Evolutionary conservation across 169 alveolate species (phyloP).

Genomic region (Plasmodium coatneyi): DNA sequence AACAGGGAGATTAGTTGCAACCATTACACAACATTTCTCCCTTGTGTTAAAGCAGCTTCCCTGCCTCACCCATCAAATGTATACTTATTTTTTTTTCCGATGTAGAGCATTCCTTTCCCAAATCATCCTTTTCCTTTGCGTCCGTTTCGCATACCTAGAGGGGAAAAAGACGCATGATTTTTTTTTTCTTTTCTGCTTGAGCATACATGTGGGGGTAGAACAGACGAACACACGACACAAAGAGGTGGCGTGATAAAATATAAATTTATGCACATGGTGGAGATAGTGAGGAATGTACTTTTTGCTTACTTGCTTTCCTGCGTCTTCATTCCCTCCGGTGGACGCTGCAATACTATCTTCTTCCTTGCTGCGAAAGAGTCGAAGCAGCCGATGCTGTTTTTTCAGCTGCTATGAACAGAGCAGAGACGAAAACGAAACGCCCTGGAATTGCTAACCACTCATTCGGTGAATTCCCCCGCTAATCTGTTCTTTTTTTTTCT

Average conservation of each 20-base stretch:
- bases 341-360: neutral
- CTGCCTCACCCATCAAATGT: neutral
- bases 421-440: neutral
- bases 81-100: constrained; percentile 37
- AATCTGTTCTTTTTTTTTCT: neutral
- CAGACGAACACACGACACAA: neutral
- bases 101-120: neutral
- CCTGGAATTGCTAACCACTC: neutral
- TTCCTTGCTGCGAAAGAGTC: neutral
- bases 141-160: neutral
- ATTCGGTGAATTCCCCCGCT: neutral
- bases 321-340: neutral
- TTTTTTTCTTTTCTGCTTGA: neutral
- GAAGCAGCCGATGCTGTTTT: neutral
- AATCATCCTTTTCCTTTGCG: neutral
- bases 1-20: neutral
- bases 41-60: neutral
- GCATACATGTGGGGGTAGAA: neutral
- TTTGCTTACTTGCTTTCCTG: neutral
- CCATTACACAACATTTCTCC: neutral
- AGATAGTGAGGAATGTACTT: neutral
- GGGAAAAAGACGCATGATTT: neutral
- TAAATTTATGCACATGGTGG: neutral
- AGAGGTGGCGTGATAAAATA: neutral
- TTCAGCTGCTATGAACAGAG: neutral